Evolutionary conservation across 1,139 yeast species (phyloP), one percentile per base, ranked within the genome.

Genomic region (Arxiozyma heterogenica): DNA sequence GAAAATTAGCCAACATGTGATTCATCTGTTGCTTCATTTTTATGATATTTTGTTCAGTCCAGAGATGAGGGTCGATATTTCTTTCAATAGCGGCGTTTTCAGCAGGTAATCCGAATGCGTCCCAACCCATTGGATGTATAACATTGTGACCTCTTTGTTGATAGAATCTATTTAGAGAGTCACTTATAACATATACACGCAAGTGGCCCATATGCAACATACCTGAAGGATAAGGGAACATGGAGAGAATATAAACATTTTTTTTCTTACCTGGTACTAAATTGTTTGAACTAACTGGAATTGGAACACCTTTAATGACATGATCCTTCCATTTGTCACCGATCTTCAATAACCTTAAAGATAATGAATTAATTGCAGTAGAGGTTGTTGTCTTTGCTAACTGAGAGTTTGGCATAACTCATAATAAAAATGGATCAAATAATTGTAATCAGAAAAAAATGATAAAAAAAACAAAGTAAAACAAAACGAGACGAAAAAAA

Each of bases 111-210:
- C 98, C 98, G 75, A 93, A 93, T 0, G 98, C 96, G 74, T 93
- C 98, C 97, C 98, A 93, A 0, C 98, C 98, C 95, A 93, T 91
- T 0, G 98, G 97, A 67, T 93, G 96, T 6, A 91, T 76, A 20
- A 91, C 96, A 47, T 83, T 73, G 59, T 77, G 80, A 0, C 96
- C 97, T 54, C 78, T 80, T 71, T 87, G 78, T 58, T 94, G 74
- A 61, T 88, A 80, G 69, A 80, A 93, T 59, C 98, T 73, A 1
- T 95, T 80, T 44, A 93, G 68, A 0, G 83, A 86, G 68, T 93
- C 98, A 63, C 93, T 83, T 46, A 93, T 89, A 1, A 96, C 86
- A 69, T 88, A 93, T 0, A 93, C 98, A 53, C 98, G 74, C 42
- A 90, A 75, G 70, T 93, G 98, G 0, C 98, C 98, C 79, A 93